A percentile compares a stretch with the other conserved stretches of the same genome.
phyloP scores from a whole-genome alignment of 2,329 filamentous ascomycete species.

The Gliomastix tumulicola region DNA sequence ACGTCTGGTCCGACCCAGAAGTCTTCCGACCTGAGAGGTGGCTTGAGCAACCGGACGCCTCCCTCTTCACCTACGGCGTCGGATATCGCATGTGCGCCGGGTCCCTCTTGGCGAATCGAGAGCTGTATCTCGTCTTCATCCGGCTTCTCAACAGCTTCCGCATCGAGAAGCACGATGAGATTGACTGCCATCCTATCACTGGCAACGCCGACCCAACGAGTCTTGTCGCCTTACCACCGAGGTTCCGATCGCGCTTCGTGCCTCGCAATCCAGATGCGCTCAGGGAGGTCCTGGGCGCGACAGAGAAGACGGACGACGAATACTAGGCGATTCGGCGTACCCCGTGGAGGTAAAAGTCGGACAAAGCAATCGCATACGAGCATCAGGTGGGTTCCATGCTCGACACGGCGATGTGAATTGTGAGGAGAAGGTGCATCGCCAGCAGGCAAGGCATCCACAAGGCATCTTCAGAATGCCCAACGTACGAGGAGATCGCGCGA shows the following conservation, averaged over 20 bases:
- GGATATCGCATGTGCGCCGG: conserved; percentile 65
- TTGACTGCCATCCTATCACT: conserved; percentile 51
- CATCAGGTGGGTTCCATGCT: too few species aligned
- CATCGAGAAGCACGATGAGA: conserved; percentile 43
- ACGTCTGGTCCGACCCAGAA: conserved; percentile 51
- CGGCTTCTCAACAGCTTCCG: conserved; percentile 55
- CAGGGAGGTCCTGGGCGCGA: too few species aligned
- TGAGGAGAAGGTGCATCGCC: too few species aligned
- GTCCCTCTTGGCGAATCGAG: conserved; percentile 54
- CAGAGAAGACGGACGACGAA: too few species aligned
- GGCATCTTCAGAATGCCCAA: too few species aligned
- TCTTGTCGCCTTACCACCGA: conserved; percentile 51
- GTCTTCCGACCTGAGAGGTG: conserved; percentile 53
- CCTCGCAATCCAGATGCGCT: conserved; percentile 28
- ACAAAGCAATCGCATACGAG: too few species aligned
- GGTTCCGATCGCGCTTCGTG: conserved; percentile 51
- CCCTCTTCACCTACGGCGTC: conserved; percentile 58
- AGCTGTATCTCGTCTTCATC: conserved; percentile 58
- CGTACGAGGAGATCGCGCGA: too few species aligned
- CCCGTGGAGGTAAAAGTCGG: too few species aligned
- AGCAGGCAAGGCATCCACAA: too few species aligned
- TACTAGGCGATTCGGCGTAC: too few species aligned
- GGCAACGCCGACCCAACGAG: conserved; percentile 56
- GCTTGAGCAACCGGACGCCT: conserved; percentile 54
- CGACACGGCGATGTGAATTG: too few species aligned